Percentiles rank a stretch among this genome's conserved stretches.
Conservation (phyloP, 495 filamentous ascomycete species). For the Penicillium ochrochloron region DNA sequence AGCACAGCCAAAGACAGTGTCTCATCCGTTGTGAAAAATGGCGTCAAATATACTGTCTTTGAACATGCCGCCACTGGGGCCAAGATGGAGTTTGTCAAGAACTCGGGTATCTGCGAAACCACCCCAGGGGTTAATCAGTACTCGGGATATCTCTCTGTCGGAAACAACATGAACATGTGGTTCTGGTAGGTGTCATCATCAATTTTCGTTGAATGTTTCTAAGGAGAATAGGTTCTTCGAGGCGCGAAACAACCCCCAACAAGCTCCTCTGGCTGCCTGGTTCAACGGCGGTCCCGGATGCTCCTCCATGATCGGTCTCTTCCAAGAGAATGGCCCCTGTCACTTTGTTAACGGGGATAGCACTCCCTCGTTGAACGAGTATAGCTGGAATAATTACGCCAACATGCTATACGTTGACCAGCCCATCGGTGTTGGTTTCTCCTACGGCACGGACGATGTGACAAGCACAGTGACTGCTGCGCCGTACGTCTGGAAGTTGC, state of each 20-base stretch:
- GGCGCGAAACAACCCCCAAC: conserved; percentile 54
- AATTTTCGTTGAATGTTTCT: neutral
- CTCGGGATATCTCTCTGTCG: conserved; percentile 59
- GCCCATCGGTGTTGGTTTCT: conserved; percentile 49
- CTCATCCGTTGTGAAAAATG: conserved; percentile 47
- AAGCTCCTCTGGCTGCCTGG: conserved; percentile 61
- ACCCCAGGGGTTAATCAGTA: conserved; percentile 60
- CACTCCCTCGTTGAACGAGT: conserved; percentile 3
- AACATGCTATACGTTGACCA: conserved; percentile 53
- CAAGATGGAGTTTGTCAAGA: conserved; percentile 58
- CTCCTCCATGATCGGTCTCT: conserved; percentile 45
- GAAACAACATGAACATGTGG: conserved; percentile 59
- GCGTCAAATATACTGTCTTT: conserved; percentile 53
- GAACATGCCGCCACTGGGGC: conserved; percentile 57
- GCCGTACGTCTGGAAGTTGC: conserved; percentile 57
- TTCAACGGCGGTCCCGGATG: conserved; percentile 57
- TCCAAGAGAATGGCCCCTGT: conserved; percentile 48
- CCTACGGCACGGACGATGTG: conserved; percentile 53
- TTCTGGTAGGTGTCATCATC: conserved; percentile 45
- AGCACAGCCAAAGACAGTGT: conserved; percentile 13
- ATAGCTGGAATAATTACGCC: conserved; percentile 8
- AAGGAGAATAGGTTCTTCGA: conserved; percentile 51
- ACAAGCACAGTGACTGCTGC: conserved; percentile 56
- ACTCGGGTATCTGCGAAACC: conserved; percentile 60
- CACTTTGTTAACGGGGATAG: conserved; percentile 10